Percentiles rank a stretch among this genome's conserved stretches.
Evolutionary conservation across 2,329 filamentous ascomycete genomes (phyloP).

Genomic region (Shiraia bambusicola): DNA sequence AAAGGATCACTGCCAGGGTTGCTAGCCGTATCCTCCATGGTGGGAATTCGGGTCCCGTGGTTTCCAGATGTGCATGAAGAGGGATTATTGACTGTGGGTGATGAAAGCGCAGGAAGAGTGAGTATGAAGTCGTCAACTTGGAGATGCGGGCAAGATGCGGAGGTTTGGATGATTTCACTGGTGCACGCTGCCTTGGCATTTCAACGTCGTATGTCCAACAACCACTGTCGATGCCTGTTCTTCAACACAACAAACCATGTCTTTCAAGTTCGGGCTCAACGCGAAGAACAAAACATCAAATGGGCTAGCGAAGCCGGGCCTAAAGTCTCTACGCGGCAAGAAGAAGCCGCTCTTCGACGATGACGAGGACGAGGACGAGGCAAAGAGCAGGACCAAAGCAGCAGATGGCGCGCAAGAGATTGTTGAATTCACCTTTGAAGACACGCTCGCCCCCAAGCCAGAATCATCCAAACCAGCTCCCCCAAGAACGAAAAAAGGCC

Average conservation of each 20-base stretch:
- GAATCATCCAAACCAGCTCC: conserved; percentile 24
- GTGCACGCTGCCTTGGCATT: conserved; percentile 27
- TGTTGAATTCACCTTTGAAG: conserved; percentile 58
- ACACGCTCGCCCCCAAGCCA: conserved; percentile 43
- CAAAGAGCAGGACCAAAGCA: conserved; percentile 34
- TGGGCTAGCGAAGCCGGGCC: conserved; percentile 15
- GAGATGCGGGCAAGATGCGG: conserved; percentile 26
- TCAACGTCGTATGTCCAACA: conserved; percentile 4
- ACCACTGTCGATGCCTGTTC: conserved; percentile 1
- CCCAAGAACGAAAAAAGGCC: conserved; percentile 42
- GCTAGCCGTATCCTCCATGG: conserved; percentile 35
- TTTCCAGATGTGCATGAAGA: conserved; percentile 20
- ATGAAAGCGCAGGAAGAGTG: conserved; percentile 1
- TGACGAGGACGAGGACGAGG: conserved; percentile 57
- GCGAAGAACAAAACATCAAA: conserved; percentile 56
- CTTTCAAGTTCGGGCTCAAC: conserved; percentile 61
- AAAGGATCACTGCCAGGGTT: conserved; percentile 17
- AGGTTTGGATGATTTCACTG: conserved; percentile 30
- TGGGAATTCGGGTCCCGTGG: conserved; percentile 13
- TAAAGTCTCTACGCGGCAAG: conserved; percentile 30
- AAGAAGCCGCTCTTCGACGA: conserved; percentile 54
- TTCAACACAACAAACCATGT: conserved; percentile 29
- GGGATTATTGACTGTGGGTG: background rate
- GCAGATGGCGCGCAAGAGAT: conserved; percentile 57
- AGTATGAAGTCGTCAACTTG: too few relatives aligned